Conservation (phyloP, 2,329 filamentous ascomycete species). For the Fusarium sterilihyphosum region DNA sequence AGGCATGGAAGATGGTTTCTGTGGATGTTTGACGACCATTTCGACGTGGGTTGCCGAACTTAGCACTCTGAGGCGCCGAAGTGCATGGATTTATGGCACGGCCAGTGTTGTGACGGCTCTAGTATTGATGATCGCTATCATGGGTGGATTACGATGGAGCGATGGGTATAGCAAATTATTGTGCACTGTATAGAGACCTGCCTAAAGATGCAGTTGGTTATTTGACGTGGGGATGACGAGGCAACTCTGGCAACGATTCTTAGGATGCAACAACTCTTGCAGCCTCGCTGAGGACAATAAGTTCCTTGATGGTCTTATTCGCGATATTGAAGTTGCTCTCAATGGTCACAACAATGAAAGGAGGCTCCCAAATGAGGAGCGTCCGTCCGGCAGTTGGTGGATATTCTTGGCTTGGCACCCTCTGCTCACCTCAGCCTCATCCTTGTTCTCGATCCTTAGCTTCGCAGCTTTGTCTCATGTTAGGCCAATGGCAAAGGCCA, state of each 20-base stretch:
- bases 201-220: background rate
- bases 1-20: constrained; percentile 74
- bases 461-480: background rate
- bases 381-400: background rate
- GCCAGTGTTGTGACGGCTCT: constrained; percentile 69
- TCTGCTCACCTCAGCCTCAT: constrained; percentile 16
- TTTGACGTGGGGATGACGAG: background rate
- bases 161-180: constrained; percentile 57
- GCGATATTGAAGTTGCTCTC: background rate
- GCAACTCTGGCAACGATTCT: background rate
- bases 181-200: constrained; percentile 20
- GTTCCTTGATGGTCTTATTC: background rate
- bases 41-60: constrained; percentile 75
- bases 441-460: constrained; percentile 4
- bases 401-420: background rate
- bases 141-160: constrained; percentile 81
- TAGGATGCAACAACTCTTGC: too few relatives aligned
- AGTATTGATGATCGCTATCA: constrained; percentile 71
- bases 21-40: constrained; percentile 72
- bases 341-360: background rate
- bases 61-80: constrained; percentile 58
- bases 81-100: constrained; percentile 74
- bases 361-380: background rate
- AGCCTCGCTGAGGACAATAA: background rate
- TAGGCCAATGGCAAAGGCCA: background rate